A percentile compares a stretch with the other conserved stretches of the same genome.
Evolutionary conservation across 768 basidiomycete genomes (phyloP).

Genomic region (Pleurotus ostreatus): DNA sequence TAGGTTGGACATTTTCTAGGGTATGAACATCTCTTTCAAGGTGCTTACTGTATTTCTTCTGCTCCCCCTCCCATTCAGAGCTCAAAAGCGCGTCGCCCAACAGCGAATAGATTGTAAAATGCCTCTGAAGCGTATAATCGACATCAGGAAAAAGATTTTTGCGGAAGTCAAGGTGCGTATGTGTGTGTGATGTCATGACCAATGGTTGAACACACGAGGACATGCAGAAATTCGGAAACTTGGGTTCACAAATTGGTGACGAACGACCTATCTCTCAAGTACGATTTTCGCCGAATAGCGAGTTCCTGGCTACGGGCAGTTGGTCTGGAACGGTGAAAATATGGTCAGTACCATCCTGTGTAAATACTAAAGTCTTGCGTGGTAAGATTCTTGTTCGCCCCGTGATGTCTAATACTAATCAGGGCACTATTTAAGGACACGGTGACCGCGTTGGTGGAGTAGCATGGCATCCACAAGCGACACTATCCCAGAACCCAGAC

Average conservation of each 20-base stretch:
- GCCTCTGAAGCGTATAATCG: slow-evolving; percentile 85
- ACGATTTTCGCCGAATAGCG: slow-evolving; percentile 89
- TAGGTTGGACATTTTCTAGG: slow-evolving; percentile 75
- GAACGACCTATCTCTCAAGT: slow-evolving; percentile 92
- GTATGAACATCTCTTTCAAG: slow-evolving; percentile 50
- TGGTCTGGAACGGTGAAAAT: slow-evolving; percentile 96
- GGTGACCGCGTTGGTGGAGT: slow-evolving; percentile 91
- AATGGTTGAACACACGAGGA: neutral
- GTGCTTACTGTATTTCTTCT: slow-evolving; percentile 67
- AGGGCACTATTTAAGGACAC: slow-evolving; percentile 53
- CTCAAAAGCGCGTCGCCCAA: slow-evolving; percentile 89
- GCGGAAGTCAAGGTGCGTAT: slow-evolving; percentile 74
- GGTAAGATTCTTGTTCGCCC: slow-evolving; percentile 37
- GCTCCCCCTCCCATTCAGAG: slow-evolving; percentile 60
- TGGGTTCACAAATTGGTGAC: slow-evolving; percentile 98
- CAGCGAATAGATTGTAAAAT: slow-evolving; percentile 88
- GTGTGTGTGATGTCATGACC: neutral
- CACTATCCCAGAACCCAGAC: slow-evolving; percentile 59
- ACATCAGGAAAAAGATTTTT: slow-evolving; percentile 89
- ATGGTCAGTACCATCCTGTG: slow-evolving; percentile 94
- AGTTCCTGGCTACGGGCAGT: slow-evolving; percentile 86
- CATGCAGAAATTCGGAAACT: slow-evolving; percentile 76
- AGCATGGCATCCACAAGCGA: slow-evolving; percentile 96
- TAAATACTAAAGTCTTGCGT: slow-evolving; percentile 67
- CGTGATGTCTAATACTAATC: slow-evolving; percentile 6